Percentiles rank a stretch among this genome's conserved stretches.
phyloP scores from a whole-genome alignment of 2,329 filamentous ascomycete species.

The Ophiostoma novo-ulmi region DNA sequence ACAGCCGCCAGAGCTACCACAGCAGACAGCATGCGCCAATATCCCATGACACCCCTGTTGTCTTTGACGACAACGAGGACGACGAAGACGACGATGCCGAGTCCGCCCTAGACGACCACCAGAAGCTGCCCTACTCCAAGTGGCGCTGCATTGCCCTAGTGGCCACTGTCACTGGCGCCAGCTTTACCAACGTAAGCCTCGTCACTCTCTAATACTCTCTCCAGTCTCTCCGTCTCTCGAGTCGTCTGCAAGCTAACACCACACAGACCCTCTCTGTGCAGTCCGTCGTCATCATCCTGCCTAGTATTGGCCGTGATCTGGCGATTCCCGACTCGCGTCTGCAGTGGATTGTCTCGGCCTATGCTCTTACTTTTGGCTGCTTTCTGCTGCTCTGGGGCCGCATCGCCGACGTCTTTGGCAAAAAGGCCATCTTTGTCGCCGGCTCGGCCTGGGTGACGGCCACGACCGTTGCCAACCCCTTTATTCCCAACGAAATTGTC shows the following conservation, averaged over 20 bases:
- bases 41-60: constrained; percentile 20
- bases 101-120: constrained; percentile 12
- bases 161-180: constrained; percentile 50
- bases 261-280: constrained; percentile 46
- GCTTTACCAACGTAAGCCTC: constrained; percentile 48
- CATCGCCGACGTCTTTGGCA: constrained; percentile 62
- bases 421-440: constrained; percentile 58
- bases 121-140: constrained; percentile 38
- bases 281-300: constrained; percentile 57
- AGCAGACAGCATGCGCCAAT: constrained; percentile 14
- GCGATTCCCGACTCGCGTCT: constrained; percentile 53
- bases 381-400: constrained; percentile 64
- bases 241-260: neutral
- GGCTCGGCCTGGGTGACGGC: constrained; percentile 60
- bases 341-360: constrained; percentile 64
- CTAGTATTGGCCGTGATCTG: constrained; percentile 54
- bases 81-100: constrained; percentile 19
- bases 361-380: constrained; percentile 61
- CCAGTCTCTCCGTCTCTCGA: neutral
- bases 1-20: constrained; percentile 10
- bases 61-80: constrained; percentile 16
- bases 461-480: constrained; percentile 56
- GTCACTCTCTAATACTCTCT: neutral
- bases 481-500: constrained; percentile 60
- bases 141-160: constrained; percentile 52